phyloP scores from a whole-genome alignment of 2,329 filamentous ascomycete genomes.

The Phialocephala subalpina region DNA sequence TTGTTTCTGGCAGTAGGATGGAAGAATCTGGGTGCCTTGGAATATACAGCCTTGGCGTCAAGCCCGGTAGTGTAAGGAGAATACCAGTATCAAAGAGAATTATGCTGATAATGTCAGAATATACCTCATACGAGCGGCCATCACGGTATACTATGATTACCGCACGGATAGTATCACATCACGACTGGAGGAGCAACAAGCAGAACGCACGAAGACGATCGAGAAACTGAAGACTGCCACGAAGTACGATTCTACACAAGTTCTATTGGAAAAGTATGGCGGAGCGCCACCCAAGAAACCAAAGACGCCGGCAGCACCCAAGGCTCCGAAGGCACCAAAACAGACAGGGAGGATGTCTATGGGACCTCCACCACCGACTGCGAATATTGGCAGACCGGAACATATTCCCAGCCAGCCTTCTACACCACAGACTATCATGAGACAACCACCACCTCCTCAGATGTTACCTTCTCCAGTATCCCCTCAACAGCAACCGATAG shows the following conservation, averaged over 20 bases:
- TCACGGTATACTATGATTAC: constrained; percentile 80
- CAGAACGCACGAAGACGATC: constrained; percentile 86
- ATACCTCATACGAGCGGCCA: constrained; percentile 72
- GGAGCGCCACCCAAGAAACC: constrained; percentile 51
- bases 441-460: constrained; percentile 26
- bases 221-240: constrained; percentile 94
- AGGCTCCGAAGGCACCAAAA: constrained; percentile 33
- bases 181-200: constrained; percentile 77
- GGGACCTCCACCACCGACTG: constrained; percentile 67
- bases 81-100: not conserved
- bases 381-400: constrained; percentile 62
- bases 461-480: constrained; percentile 35
- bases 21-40: constrained; percentile 76
- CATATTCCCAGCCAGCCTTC: constrained; percentile 37
- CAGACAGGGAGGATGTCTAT: constrained; percentile 55
- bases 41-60: constrained; percentile 81
- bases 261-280: constrained; percentile 94
- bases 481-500: constrained; percentile 22
- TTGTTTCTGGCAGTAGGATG: constrained; percentile 86
- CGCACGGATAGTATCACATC: constrained; percentile 75
- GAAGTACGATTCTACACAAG: constrained; percentile 93
- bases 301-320: constrained; percentile 39
- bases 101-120: constrained; percentile 63
- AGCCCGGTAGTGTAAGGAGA: constrained; percentile 76
- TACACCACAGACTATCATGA: constrained; percentile 34